phyloP scores from a whole-genome alignment of 1,139 yeast genomes.

The Taphrina pruni region DNA sequence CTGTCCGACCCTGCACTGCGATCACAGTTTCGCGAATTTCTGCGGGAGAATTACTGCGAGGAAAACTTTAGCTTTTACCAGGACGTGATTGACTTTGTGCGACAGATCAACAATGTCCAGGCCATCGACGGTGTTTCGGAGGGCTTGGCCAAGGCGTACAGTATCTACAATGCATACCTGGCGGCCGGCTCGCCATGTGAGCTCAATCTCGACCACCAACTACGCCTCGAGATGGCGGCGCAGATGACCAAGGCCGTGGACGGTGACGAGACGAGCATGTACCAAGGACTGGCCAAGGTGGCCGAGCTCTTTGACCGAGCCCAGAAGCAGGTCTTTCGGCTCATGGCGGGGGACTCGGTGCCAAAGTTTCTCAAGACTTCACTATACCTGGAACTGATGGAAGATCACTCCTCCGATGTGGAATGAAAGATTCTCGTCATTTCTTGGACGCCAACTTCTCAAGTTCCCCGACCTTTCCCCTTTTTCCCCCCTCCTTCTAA shows the following conservation, averaged over 20 bases:
- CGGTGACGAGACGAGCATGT: constrained; percentile 40
- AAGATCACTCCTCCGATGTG: constrained; percentile 14
- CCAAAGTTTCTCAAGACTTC: constrained; percentile 45
- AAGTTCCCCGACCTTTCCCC: neutral
- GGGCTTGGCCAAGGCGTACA: constrained; percentile 44
- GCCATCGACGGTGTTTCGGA: constrained; percentile 46
- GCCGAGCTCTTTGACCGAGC: constrained; percentile 45
- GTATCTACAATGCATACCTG: constrained; percentile 68
- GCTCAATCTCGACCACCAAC: constrained; percentile 68
- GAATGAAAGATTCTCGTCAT: neutral
- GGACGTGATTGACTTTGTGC: constrained; percentile 57
- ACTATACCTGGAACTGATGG: constrained; percentile 35
- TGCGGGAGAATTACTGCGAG: constrained; percentile 68
- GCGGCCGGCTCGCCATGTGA: constrained; percentile 73
- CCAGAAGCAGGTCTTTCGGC: constrained; percentile 46
- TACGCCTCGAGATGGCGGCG: constrained; percentile 59
- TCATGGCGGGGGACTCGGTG: constrained; percentile 47
- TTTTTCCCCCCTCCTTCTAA: neutral
- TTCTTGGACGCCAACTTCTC: no score
- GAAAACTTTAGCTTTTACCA: constrained; percentile 78
- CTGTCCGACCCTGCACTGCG: constrained; percentile 80
- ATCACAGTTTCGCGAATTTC: constrained; percentile 67
- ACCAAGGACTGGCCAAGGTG: constrained; percentile 42
- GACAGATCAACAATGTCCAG: constrained; percentile 45
- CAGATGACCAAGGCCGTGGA: constrained; percentile 52